Conservation (phyloP, 2,329 filamentous ascomycete genomes). For the Leptographium lundbergii region DNA sequence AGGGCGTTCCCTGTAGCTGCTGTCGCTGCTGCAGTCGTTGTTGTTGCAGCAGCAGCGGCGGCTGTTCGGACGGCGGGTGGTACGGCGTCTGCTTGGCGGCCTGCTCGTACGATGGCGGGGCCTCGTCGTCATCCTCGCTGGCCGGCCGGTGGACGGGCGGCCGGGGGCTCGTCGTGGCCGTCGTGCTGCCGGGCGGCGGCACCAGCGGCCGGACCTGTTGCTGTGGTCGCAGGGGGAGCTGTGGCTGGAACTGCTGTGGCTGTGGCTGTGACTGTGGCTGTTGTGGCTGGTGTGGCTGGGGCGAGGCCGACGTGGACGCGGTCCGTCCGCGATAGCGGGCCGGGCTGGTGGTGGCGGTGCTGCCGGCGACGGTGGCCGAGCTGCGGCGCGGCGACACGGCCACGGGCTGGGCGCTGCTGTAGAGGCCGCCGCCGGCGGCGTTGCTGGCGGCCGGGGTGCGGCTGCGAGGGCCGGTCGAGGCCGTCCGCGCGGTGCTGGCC, state of each 20-base stretch:
- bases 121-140: constrained; percentile 29
- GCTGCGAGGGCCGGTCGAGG: too few species aligned
- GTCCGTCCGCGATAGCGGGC: constrained; percentile 1
- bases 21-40: neutral
- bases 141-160: constrained; percentile 22
- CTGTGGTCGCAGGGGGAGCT: neutral
- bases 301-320: neutral
- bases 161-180: constrained; percentile 1
- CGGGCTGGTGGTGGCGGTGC: neutral
- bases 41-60: neutral
- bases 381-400: constrained; percentile 20
- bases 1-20: neutral
- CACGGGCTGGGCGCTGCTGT: neutral
- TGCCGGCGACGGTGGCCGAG: constrained; percentile 16
- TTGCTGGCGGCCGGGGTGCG: constrained; percentile 15
- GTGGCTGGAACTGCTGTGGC: neutral
- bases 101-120: constrained; percentile 46
- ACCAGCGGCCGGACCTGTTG: neutral
- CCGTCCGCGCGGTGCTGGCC: neutral
- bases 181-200: neutral
- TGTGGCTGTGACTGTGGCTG: neutral
- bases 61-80: constrained; percentile 35
- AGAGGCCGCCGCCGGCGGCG: neutral
- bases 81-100: constrained; percentile 39
- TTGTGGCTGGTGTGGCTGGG: neutral